Percentiles rank a stretch among this genome's conserved stretches.
These are phyloP conservation scores for Coemansia sp. DNA, from an alignment of 192 early-diverging fungal genomes.

Conservation along the genomic window DNA sequence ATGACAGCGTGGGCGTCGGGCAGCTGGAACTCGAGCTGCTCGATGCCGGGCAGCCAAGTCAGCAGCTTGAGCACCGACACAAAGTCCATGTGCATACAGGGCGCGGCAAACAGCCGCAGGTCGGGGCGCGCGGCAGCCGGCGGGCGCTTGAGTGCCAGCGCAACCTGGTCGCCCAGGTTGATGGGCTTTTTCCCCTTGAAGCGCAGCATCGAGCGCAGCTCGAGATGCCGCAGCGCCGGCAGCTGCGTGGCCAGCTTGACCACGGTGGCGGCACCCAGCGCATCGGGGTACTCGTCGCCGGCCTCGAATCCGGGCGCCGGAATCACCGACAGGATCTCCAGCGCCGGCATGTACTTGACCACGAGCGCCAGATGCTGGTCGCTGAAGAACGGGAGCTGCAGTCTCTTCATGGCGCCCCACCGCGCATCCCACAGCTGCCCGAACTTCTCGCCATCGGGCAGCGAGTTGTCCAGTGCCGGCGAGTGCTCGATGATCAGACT, in stretches of 20 bases:
- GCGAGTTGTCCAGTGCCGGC: conserved; percentile 51
- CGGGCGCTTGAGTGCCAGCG: conserved; percentile 32
- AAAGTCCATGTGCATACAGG: conserved; percentile 50
- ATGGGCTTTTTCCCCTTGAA: conserved; percentile 38
- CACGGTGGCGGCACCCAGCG: conserved; percentile 24
- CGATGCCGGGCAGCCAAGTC: conserved; percentile 36
- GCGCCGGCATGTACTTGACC: conserved; percentile 51
- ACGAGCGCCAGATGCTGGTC: conserved; percentile 45
- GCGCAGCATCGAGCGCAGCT: conserved; percentile 47
- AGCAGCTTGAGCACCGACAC: conserved; percentile 37
- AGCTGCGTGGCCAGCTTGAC: conserved; percentile 45
- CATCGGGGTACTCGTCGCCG: conserved; percentile 51
- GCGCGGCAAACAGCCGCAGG: conserved; percentile 41
- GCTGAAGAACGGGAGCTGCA: conserved; percentile 54
- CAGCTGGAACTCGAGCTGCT: conserved; percentile 53
- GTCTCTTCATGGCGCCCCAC: conserved; percentile 41
- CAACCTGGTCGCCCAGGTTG: conserved; percentile 39
- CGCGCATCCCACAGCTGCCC: conserved; percentile 53
- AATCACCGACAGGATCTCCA: conserved; percentile 48
- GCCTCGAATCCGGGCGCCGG: conserved; percentile 47
- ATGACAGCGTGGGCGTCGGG: conserved; percentile 36
- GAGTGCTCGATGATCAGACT: conserved; percentile 56
- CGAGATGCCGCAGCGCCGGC: conserved; percentile 40
- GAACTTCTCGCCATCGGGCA: conserved; percentile 50
- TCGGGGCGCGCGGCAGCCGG: conserved; percentile 33